Conservation (phyloP, 2,329 filamentous ascomycete species). For the Fusarium citri region DNA sequence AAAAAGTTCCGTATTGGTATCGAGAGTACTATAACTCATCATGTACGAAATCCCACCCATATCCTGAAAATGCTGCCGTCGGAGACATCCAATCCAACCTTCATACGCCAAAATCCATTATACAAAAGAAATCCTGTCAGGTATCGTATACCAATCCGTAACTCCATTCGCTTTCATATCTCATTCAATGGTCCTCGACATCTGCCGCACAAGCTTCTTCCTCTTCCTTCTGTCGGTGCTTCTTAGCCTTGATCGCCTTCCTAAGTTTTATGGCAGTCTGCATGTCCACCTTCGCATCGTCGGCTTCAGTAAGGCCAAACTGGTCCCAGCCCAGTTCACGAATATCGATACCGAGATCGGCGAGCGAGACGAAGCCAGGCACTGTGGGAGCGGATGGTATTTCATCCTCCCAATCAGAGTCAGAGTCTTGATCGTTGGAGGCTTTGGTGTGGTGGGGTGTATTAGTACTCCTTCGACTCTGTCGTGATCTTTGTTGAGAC, state of each 20-base stretch:
- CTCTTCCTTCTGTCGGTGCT: constrained; percentile 12
- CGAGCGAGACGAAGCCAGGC: constrained; percentile 31
- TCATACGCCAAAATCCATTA: constrained; percentile 11
- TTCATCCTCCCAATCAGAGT: constrained; percentile 33
- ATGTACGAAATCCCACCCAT: neutral
- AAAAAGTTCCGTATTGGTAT: neutral
- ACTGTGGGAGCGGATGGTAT: constrained; percentile 19
- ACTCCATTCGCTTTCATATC: constrained; percentile 27
- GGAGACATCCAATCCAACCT: neutral
- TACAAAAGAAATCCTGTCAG: constrained; percentile 27
- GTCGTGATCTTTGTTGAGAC: constrained; percentile 5
- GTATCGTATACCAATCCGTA: constrained; percentile 1
- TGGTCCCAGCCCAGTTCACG: constrained; percentile 30
- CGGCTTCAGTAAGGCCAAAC: constrained; percentile 40
- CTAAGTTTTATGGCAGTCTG: constrained; percentile 38
- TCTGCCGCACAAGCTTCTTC: constrained; percentile 39
- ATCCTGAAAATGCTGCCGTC: constrained; percentile 1
- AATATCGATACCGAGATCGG: constrained; percentile 34
- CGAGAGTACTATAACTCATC: neutral
- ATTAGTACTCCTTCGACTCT: constrained; percentile 9
- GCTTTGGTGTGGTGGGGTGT: constrained; percentile 14
- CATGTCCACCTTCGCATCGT: constrained; percentile 42
- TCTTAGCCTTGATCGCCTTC: constrained; percentile 36
- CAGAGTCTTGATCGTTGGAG: constrained; percentile 31
- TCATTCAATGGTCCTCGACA: constrained; percentile 36